Percentiles rank a stretch among this genome's conserved stretches.
phyloP scores from a whole-genome alignment of 345 rosid species.

The Citrus cavaleriei region DNA sequence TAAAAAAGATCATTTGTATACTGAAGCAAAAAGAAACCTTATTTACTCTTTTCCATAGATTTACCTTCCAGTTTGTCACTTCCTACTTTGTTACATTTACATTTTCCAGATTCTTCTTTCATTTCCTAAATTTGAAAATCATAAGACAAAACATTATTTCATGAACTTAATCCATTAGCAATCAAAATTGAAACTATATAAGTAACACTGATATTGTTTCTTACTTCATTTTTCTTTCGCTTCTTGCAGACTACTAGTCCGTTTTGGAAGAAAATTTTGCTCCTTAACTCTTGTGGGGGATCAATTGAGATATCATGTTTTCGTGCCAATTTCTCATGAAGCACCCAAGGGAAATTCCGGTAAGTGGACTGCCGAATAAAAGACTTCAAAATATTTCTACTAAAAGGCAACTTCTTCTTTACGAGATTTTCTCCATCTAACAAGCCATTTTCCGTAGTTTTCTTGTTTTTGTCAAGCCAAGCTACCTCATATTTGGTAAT shows the following conservation, averaged over 20 bases:
- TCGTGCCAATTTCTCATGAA: slow-evolving; percentile 62
- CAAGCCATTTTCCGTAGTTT: slow-evolving; percentile 41
- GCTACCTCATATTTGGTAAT: slow-evolving; percentile 55
- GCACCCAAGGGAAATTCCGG: slow-evolving; percentile 82
- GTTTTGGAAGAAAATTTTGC: slow-evolving; percentile 51
- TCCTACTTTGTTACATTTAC: slow-evolving; percentile 59
- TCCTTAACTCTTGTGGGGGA: slow-evolving; percentile 59
- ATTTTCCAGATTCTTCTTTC: slow-evolving; percentile 39
- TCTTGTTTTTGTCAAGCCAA: slow-evolving; percentile 64
- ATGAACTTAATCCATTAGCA: not conserved
- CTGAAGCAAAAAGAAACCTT: not conserved
- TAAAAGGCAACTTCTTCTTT: slow-evolving; percentile 67
- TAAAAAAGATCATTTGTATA: not conserved
- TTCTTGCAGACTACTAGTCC: slow-evolving; percentile 58
- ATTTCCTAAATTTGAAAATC: slow-evolving; percentile 40
- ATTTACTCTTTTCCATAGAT: slow-evolving; percentile 20
- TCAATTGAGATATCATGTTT: slow-evolving; percentile 62
- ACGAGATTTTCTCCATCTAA: slow-evolving; percentile 58
- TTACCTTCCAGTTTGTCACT: slow-evolving; percentile 34
- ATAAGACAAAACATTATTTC: slow-evolving; percentile 19
- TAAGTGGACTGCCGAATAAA: slow-evolving; percentile 90
- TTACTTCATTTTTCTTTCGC: slow-evolving; percentile 42
- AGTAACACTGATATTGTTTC: slow-evolving; percentile 26
- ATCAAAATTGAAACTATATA: not conserved
- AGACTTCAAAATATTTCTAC: slow-evolving; percentile 79